Evolutionary conservation across 202 grass and related monocot species (phyloP), one percentile per base, ranked within the genome.

Genomic region (Musa balbisiana): DNA sequence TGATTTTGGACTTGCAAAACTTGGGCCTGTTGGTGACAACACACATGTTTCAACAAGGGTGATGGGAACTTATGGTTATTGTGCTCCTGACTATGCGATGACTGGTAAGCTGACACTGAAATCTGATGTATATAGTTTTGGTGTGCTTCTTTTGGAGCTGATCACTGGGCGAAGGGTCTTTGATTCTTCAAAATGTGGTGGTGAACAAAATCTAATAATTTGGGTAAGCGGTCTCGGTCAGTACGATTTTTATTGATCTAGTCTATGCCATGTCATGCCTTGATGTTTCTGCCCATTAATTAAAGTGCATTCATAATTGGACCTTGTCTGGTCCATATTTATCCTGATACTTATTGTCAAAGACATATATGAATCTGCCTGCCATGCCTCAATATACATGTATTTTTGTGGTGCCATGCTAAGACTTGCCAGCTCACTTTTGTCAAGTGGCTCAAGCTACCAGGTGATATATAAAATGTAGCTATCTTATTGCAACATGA

Each of bases 11-110:
- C 93, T 97, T 6, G 93, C 93, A 9, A 97, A 97, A 85, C 82
- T 97, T 60, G 93, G 87, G 1, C 93, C 93, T 2, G 93, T 97
- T 24, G 93, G 93, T 62, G 90, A 91, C 81, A 87, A 77, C 43
- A 97, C 93, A 58, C 94, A 98, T 74, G 88, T 98, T 33, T 98
- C 94, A 2, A 98, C 94, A 43, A 90, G 94, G 85, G 94, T 98
- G 80, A 98, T 98, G 94, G 94, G 94, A n/a, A 98, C 94, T 71
- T 98, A 93, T 58, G 94, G 94, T 62, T 98, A 98, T 82, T 92
- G 90, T 55, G 94, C 91, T 67, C 94, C 94, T 81, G 94, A 98
- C 85, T 98, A 98, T 71, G 86, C 89, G 19, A 56, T 82, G 78
- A 93, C 88, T 58, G 94, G 94, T 70, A 98, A 93, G 64, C 86